Conservation (phyloP, 495 filamentous ascomycete species). For the Penicillium bovifimosum region DNA sequence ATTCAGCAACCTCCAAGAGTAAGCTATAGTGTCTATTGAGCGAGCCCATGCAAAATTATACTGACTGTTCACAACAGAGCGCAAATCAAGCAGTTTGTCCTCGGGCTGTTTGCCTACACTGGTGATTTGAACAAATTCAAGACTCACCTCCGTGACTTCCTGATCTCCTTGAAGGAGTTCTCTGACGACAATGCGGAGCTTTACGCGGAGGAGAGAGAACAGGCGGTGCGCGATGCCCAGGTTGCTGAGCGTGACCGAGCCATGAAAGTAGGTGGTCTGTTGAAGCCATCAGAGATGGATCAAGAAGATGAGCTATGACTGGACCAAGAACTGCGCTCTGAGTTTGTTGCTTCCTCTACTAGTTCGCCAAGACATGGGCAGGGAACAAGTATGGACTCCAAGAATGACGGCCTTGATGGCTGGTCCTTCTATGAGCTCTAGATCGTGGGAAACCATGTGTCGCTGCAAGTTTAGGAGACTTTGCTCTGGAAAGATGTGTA, state of each 20-base stretch:
- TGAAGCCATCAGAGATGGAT: constrained; percentile 91
- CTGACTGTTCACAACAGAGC: constrained; percentile 50
- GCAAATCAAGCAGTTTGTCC: constrained; percentile 85
- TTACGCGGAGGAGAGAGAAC: constrained; percentile 91
- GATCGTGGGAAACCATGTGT: constrained; percentile 6
- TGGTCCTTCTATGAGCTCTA: constrained; percentile 40
- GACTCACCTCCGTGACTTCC: constrained; percentile 88
- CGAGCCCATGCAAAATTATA: neutral
- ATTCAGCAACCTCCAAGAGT: constrained; percentile 90
- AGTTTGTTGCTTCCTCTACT: constrained; percentile 33
- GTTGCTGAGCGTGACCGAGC: constrained; percentile 77
- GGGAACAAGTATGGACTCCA: constrained; percentile 3
- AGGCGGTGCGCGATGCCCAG: constrained; percentile 69
- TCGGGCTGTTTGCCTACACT: constrained; percentile 77
- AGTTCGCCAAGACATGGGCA: constrained; percentile 6
- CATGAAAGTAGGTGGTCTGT: constrained; percentile 84
- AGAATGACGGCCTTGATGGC: constrained; percentile 32
- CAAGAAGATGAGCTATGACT: constrained; percentile 92
- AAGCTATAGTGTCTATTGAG: constrained; percentile 37
- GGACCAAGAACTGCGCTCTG: constrained; percentile 56
- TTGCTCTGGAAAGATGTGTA: neutral
- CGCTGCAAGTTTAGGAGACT: neutral
- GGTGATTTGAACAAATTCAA: constrained; percentile 84
- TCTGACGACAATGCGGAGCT: constrained; percentile 77
- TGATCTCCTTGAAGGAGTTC: constrained; percentile 96